phyloP scores from a whole-genome alignment of 345 rosid species.

The Rhodamnia rubescens region DNA sequence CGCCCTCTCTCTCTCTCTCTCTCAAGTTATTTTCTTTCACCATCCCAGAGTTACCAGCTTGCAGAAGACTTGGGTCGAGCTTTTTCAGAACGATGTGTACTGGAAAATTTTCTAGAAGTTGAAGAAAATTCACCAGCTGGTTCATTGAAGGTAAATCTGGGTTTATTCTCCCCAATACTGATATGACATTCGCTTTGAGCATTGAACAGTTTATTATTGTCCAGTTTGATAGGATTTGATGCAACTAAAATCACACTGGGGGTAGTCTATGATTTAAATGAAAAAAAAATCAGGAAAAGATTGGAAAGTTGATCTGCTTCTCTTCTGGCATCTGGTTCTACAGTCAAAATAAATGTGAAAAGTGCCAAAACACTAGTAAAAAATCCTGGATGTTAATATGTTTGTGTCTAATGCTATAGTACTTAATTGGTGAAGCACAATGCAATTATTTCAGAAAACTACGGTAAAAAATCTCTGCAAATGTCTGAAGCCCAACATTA shows the following conservation, averaged over 20 bases:
- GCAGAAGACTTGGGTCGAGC: conserved; percentile 91
- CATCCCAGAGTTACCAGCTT: conserved; percentile 56
- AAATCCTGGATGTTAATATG: background rate
- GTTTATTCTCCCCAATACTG: background rate
- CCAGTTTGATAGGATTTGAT: background rate
- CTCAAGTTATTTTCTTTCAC: background rate
- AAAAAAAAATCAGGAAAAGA: background rate
- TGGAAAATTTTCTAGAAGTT: conserved; percentile 46
- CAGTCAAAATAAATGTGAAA: background rate
- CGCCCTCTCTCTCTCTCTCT: background rate
- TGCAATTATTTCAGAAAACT: background rate
- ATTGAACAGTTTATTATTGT: background rate
- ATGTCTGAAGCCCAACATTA: background rate
- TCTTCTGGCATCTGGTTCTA: background rate
- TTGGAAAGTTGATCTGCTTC: background rate
- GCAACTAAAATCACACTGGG: background rate
- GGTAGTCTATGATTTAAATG: background rate
- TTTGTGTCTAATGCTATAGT: background rate
- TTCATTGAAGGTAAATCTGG: conserved; percentile 48
- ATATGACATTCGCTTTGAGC: background rate
- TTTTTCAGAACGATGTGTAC: conserved; percentile 62
- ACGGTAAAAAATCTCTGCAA: background rate
- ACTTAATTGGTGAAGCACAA: background rate
- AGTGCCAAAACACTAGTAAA: background rate
- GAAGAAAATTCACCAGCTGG: conserved; percentile 42